phyloP scores from a whole-genome alignment of 2,329 filamentous ascomycete genomes.

The Calonectria multiphialidica region DNA sequence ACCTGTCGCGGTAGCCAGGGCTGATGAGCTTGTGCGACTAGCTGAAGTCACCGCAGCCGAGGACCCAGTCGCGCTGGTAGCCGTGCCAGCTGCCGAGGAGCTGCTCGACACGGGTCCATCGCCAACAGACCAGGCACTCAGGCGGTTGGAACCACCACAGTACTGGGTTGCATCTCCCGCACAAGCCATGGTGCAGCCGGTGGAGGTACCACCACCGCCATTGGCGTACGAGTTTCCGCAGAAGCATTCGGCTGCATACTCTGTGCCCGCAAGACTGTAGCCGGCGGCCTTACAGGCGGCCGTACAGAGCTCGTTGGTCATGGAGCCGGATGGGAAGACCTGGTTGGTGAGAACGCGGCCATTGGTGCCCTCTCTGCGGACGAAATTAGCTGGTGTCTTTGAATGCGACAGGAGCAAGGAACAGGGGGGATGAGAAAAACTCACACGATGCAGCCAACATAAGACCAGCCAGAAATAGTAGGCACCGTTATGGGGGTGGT shows the following conservation, averaged over 20 bases:
- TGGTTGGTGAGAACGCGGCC: conserved; percentile 13
- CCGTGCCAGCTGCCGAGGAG: conserved; percentile 22
- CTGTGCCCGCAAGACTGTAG: conserved; percentile 61
- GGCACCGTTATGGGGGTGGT: neutral
- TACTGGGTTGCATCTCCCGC: conserved; percentile 5
- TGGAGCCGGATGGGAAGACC: conserved; percentile 22
- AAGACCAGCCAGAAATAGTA: conserved; percentile 14
- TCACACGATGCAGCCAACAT: conserved; percentile 20
- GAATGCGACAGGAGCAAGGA: neutral
- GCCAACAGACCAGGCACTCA: conserved; percentile 14
- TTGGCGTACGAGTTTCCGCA: conserved; percentile 54
- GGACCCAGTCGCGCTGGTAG: neutral
- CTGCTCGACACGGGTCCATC: neutral
- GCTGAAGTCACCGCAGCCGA: neutral
- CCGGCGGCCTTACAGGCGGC: conserved; percentile 58
- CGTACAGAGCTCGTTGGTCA: conserved; percentile 61
- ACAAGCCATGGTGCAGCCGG: conserved; percentile 23
- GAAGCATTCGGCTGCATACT: conserved; percentile 67
- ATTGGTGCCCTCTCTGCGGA: conserved; percentile 11
- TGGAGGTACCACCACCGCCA: conserved; percentile 1
- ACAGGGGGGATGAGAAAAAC: neutral
- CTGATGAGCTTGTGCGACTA: conserved; percentile 8
- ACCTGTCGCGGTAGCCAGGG: conserved; percentile 28
- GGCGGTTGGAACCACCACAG: conserved; percentile 20
- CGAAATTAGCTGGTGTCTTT: neutral